These are phyloP conservation scores for Phaeosphaeria sp. DNA, from an alignment of 2,329 filamentous ascomycete genomes.

Conservation along the genomic window DNA sequence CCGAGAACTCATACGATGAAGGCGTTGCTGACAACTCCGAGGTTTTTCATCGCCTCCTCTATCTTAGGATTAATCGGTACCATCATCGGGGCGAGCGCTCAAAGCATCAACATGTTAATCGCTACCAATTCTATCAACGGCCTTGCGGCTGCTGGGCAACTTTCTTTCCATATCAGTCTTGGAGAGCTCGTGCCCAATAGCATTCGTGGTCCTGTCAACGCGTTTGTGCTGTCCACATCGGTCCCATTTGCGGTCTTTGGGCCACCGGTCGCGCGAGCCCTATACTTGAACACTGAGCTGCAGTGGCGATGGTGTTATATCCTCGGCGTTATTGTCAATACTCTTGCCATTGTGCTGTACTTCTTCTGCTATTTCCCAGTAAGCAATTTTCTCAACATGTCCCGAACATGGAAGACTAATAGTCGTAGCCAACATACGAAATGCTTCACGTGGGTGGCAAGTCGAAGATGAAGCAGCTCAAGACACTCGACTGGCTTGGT, in stretches of 20 bases:
- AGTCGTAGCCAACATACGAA: too few relatives aligned
- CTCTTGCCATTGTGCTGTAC: slow-evolving; percentile 33
- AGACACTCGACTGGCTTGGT: slow-evolving; percentile 55
- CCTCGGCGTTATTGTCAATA: slow-evolving; percentile 39
- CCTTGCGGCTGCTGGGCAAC: slow-evolving; percentile 47
- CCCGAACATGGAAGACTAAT: not conserved
- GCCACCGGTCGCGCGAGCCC: slow-evolving; percentile 36
- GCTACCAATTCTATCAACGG: slow-evolving; percentile 45
- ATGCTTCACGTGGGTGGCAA: slow-evolving; percentile 44
- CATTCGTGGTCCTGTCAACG: slow-evolving; percentile 42
- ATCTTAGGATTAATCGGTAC: slow-evolving; percentile 43
- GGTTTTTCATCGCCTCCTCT: slow-evolving; percentile 45
- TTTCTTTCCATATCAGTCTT: slow-evolving; percentile 48
- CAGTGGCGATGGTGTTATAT: slow-evolving; percentile 45
- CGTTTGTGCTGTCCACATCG: slow-evolving; percentile 38
- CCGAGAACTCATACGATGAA: not conserved
- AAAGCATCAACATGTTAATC: slow-evolving; percentile 41
- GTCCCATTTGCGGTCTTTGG: slow-evolving; percentile 42
- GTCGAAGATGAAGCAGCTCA: slow-evolving; percentile 44
- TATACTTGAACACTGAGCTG: slow-evolving; percentile 38
- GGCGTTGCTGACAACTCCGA: not conserved
- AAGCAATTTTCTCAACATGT: slow-evolving; percentile 3
- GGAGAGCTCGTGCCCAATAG: slow-evolving; percentile 48
- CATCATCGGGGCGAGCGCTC: slow-evolving; percentile 47
- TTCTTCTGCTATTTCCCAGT: slow-evolving; percentile 48